Evolutionary conservation across 2,329 filamentous ascomycete species (phyloP).

Genomic region (Fusarium longipes): DNA sequence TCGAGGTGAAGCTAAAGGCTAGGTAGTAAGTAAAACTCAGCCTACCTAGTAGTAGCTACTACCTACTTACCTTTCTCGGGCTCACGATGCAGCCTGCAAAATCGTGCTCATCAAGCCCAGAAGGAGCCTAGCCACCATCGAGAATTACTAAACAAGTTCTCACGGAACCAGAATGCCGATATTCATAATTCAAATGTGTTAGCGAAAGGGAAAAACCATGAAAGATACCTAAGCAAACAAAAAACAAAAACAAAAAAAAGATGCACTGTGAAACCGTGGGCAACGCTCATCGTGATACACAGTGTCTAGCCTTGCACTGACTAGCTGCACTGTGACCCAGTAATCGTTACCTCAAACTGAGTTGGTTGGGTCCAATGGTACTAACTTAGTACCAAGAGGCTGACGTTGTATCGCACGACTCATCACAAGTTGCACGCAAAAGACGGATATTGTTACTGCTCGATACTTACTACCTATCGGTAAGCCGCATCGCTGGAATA

Average conservation of each 20-base stretch:
- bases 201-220: not conserved
- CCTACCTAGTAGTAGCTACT: not conserved
- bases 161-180: not conserved
- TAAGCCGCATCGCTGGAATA: slow-evolving; percentile 8
- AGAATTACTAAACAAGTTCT: not conserved
- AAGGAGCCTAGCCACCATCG: too few relatives aligned
- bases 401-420: slow-evolving; percentile 30
- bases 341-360: slow-evolving; percentile 19
- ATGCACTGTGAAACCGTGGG: slow-evolving; percentile 15
- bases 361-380: slow-evolving; percentile 19
- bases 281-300: fast-evolving
- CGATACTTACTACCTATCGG: slow-evolving; percentile 4
- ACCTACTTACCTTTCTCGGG: not conserved
- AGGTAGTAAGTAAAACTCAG: not conserved
- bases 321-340: slow-evolving; percentile 31
- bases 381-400: too few relatives aligned
- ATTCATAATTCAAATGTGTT: not conserved
- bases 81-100: not conserved
- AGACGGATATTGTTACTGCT: slow-evolving; percentile 10
- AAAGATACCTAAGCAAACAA: not conserved
- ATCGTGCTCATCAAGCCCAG: not conserved
- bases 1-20: not conserved
- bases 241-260: not conserved
- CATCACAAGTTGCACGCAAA: slow-evolving; percentile 29
- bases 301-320: not conserved